Evolutionary conservation across 2,329 filamentous ascomycete genomes (phyloP), one percentile per base, ranked within the genome.

Genomic region (Aphanocladium album): DNA sequence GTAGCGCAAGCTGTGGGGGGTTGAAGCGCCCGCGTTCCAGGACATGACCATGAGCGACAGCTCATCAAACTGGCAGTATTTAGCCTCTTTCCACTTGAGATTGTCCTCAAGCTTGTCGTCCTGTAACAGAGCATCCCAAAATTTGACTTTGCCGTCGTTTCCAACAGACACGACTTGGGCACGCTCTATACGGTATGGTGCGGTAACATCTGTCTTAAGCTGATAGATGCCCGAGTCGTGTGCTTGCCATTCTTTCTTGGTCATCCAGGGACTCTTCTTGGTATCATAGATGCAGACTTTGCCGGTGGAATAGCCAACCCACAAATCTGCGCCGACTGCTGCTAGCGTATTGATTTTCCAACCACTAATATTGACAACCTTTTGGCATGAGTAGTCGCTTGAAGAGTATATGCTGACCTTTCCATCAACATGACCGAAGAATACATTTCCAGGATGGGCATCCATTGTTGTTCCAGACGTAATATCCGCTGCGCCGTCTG

Each of bases 11-110:
- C 88, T 90, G 62, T 86, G 87, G 0, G 95, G 95, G n/a, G 95
- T 96, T 17, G 89, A 89, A n/a, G 95, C 95, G 1, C 95, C 95
- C 1, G 93, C 93, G 72, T 99, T 99, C 95, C 95, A 99, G 0
- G 93, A 97, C 79, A 98, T 83, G 27, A 96, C 85, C 41, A 91
- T 79, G 14, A 90, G 87, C 53, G 86, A 88, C 61, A 98, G 80
- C 67, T 96, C 88, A 58, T 92, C 83, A 72, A 98, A 96, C 30
- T 84, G 82, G 77, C 93, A 97, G 70, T 91, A 98, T 53, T 95
- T 84, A 0, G 83, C 80, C 68, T 97, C 93, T 63, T 87, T 86
- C 35, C 83, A 82, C 70, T 96, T 91, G 92, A 99, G 96, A 64
- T 91, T 85, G 39, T 82, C 80, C 74, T 97, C 93, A n/a, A 98